phyloP scores from a whole-genome alignment of 2,329 filamentous ascomycete genomes.

The Apiospora arundinis region DNA sequence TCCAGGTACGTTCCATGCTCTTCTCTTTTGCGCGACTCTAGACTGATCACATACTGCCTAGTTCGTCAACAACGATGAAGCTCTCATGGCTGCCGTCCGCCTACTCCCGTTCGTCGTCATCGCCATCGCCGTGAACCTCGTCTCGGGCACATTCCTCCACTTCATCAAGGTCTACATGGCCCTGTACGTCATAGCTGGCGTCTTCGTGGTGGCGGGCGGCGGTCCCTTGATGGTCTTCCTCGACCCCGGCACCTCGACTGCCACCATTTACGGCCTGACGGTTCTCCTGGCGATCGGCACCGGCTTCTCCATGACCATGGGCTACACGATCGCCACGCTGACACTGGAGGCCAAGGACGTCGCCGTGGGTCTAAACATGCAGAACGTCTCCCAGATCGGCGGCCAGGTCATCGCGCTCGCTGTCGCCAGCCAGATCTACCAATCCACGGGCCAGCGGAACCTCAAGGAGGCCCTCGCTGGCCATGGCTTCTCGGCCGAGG shows the following conservation, averaged over 20 bases:
- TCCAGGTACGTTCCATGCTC: constrained; percentile 48
- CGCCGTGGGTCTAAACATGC: constrained; percentile 43
- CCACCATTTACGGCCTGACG: constrained; percentile 42
- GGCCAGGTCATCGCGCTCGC: constrained; percentile 20
- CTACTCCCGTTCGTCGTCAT: constrained; percentile 48
- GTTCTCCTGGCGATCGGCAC: constrained; percentile 49
- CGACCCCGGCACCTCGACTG: constrained; percentile 27
- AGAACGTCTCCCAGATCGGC: constrained; percentile 34
- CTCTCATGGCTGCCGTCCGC: constrained; percentile 1
- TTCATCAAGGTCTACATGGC: constrained; percentile 40
- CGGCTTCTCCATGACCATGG: constrained; percentile 42
- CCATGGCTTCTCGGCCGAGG: not conserved
- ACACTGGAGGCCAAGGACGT: constrained; percentile 39
- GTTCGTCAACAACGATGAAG: constrained; percentile 1
- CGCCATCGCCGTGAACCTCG: constrained; percentile 34
- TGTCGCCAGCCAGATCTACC: constrained; percentile 20
- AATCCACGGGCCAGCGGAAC: constrained; percentile 24
- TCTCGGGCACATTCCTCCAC: constrained; percentile 27
- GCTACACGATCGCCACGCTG: constrained; percentile 43
- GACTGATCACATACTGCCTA: constrained; percentile 43
- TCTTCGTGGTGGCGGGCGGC: not conserved
- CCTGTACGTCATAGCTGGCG: not conserved
- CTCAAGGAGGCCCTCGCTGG: not conserved
- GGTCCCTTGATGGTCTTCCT: constrained; percentile 2
- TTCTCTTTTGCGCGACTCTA: not conserved